Evolutionary conservation across 225 moss, liverwort and hornwort species (phyloP).

Genomic region (Takakia lepidozioides): DNA sequence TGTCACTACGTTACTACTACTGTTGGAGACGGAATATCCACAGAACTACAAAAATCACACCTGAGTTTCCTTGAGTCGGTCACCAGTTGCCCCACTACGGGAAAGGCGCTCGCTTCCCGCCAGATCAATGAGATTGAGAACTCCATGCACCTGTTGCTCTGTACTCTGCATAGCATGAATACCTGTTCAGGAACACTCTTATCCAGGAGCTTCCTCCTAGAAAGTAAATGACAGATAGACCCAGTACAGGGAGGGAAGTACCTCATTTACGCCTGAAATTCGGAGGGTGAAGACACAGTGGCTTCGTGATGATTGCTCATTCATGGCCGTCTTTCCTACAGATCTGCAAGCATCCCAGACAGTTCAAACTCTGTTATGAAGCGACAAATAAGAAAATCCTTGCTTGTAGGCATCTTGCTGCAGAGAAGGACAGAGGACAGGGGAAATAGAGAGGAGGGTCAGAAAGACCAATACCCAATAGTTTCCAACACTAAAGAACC

Average conservation of each 20-base stretch:
- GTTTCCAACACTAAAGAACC: too few relatives aligned
- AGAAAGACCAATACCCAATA: too few relatives aligned
- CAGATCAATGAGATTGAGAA: conserved; percentile 93
- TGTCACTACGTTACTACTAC: too few relatives aligned
- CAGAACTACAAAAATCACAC: conserved; percentile 15
- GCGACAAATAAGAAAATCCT: background rate
- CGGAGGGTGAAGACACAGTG: conserved; percentile 97
- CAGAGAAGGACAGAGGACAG: too few relatives aligned
- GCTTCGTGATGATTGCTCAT: conserved; percentile 97
- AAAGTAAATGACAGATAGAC: background rate
- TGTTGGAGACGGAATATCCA: background rate
- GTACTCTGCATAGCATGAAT: conserved; percentile 74
- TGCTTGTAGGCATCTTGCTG: too few relatives aligned
- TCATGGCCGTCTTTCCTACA: conserved; percentile 91
- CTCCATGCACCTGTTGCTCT: conserved; percentile 90
- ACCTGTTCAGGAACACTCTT: too few relatives aligned
- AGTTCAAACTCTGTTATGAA: background rate
- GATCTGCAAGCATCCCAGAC: conserved; percentile 37
- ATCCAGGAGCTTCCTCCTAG: background rate
- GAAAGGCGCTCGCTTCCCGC: conserved; percentile 98
- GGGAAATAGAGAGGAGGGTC: too few relatives aligned
- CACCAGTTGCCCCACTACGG: conserved; percentile 87
- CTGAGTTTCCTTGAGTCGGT: conserved; percentile 98
- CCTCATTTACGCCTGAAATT: conserved; percentile 91
- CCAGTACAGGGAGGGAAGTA: conserved; percentile 19